A percentile compares a stretch with the other conserved stretches of the same genome.
phyloP scores from a whole-genome alignment of 2,329 filamentous ascomycete genomes.

The Metarhizium anisopliae region DNA sequence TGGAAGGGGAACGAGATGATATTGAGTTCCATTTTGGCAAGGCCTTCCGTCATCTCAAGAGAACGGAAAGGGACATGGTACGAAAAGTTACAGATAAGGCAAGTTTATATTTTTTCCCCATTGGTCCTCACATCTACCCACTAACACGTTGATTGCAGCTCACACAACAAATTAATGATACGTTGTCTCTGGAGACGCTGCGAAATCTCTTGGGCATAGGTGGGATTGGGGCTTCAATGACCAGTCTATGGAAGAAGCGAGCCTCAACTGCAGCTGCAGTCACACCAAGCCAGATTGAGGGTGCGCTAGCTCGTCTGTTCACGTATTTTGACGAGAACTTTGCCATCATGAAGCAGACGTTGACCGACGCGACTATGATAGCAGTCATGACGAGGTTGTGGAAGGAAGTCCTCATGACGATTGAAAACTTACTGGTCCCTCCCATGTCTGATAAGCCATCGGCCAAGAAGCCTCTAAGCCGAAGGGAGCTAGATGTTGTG shows the following conservation, averaged over 20 bases:
- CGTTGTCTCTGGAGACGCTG: conserved; percentile 74
- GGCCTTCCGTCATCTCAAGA: conserved; percentile 87
- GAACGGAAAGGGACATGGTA: conserved; percentile 96
- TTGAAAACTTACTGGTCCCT: conserved; percentile 83
- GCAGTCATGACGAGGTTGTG: conserved; percentile 96
- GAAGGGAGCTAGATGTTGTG: conserved; percentile 87
- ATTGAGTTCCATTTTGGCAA: conserved; percentile 99
- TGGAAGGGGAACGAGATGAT: conserved; percentile 97
- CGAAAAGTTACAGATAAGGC: conserved; percentile 97
- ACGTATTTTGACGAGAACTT: conserved; percentile 98
- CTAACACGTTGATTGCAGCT: conserved; percentile 43
- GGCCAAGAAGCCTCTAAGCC: conserved; percentile 69
- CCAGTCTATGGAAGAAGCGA: conserved; percentile 58
- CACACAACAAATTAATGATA: conserved; percentile 84
- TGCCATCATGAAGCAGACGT: conserved; percentile 94
- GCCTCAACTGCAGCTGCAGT: conserved; percentile 46
- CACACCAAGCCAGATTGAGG: conserved; percentile 66
- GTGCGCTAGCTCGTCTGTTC: conserved; percentile 76
- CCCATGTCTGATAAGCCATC: conserved; percentile 93
- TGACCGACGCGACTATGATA: conserved; percentile 93
- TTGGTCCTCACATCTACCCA: background rate
- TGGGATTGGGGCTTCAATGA: conserved; percentile 64
- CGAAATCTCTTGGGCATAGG: conserved; percentile 61
- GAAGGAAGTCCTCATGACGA: conserved; percentile 92
- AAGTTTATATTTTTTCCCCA: conserved; percentile 14